A percentile compares a stretch with the other conserved stretches of the same genome.
These are phyloP conservation scores for Hydrangea macrophylla DNA, from an alignment of 148 eudicot genomes.

Conservation along the genomic window DNA sequence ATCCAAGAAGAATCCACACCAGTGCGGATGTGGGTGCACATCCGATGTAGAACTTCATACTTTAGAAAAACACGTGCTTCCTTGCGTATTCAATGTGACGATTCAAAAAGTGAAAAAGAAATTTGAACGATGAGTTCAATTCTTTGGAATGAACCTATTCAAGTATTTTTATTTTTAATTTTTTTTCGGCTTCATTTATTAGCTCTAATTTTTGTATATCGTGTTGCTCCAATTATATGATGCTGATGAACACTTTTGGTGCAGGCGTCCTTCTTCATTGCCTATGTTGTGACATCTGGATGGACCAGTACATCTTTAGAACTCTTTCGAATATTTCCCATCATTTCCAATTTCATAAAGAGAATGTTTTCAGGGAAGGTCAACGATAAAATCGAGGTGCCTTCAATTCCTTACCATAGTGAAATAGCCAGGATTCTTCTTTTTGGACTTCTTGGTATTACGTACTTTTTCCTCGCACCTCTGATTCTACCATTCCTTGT, in stretches of 20 bases:
- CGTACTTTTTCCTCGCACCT: conserved; percentile 82
- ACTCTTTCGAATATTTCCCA: conserved; percentile 45
- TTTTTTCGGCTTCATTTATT: neutral
- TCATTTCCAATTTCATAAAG: conserved; percentile 37
- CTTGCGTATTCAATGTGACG: too few relatives aligned
- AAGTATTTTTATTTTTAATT: too few relatives aligned
- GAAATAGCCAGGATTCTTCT: conserved; percentile 73
- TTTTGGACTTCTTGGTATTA: conserved; percentile 77
- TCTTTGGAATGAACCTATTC: neutral
- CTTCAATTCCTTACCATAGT: conserved; percentile 65
- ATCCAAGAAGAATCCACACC: too few relatives aligned
- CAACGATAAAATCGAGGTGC: conserved; percentile 50
- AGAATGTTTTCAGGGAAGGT: conserved; percentile 27
- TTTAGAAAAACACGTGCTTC: too few relatives aligned
- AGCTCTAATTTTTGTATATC: neutral
- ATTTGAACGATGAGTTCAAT: neutral
- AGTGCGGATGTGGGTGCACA: too few relatives aligned
- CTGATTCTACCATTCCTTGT: conserved; percentile 78
- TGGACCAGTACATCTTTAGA: conserved; percentile 79
- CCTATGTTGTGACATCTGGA: conserved; percentile 85
- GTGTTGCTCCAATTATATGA: neutral
- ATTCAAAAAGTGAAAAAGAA: neutral
- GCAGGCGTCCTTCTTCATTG: conserved; percentile 87
- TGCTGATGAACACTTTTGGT: conserved; percentile 18
- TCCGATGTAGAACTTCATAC: too few relatives aligned